Conservation (phyloP, 2,329 filamentous ascomycete species). For the Fonsecaea multimorphosa region DNA sequence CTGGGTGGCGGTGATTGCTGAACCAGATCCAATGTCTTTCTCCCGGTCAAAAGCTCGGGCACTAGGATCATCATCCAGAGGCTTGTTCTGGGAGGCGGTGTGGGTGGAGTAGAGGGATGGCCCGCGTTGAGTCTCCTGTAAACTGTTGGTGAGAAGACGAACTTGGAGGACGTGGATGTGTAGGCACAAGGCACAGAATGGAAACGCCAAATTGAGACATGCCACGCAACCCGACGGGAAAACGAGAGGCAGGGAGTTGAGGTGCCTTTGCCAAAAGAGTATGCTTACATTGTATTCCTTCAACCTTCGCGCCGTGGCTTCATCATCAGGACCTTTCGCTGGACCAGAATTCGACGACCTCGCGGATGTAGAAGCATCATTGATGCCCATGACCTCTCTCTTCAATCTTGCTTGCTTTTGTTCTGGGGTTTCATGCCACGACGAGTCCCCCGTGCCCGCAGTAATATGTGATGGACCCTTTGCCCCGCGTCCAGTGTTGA, state of each 20-base stretch:
- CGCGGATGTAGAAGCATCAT: constrained; percentile 38
- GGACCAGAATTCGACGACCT: constrained; percentile 27
- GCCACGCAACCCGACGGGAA: not conserved
- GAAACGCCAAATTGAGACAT: not conserved
- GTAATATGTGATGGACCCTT: constrained; percentile 50
- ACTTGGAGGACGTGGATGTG: not conserved
- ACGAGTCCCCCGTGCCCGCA: constrained; percentile 59
- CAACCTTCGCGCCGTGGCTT: constrained; percentile 58
- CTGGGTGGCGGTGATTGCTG: constrained; percentile 73
- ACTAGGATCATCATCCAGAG: constrained; percentile 88
- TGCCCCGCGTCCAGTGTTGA: constrained; percentile 72
- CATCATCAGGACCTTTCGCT: constrained; percentile 33
- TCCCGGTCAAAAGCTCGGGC: constrained; percentile 86
- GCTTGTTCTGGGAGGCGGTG: constrained; percentile 55
- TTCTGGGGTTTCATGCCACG: constrained; percentile 92
- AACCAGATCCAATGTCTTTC: constrained; percentile 86
- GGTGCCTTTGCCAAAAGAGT: not conserved
- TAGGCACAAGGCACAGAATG: not conserved
- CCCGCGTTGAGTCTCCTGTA: constrained; percentile 60
- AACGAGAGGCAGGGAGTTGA: not conserved
- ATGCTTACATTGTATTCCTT: constrained; percentile 64
- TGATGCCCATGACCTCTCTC: constrained; percentile 80
- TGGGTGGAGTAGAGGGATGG: constrained; percentile 68
- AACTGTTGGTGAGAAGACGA: not conserved
- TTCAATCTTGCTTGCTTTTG: constrained; percentile 81